Evolutionary conservation across 768 basidiomycete genomes (phyloP).

Genomic region (Omphalotus guepiniiformis): DNA sequence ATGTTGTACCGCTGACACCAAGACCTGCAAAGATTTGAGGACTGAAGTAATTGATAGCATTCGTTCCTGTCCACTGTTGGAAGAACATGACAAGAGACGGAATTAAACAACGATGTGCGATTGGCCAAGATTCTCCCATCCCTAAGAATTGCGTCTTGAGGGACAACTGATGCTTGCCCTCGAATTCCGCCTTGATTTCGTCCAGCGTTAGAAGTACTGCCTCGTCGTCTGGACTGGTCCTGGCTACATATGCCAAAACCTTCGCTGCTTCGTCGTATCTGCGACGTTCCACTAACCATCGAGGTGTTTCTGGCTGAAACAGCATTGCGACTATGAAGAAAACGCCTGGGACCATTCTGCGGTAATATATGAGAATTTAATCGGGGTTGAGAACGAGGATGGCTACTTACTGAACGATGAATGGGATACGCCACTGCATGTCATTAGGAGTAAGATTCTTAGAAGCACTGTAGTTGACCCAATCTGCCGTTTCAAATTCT

Average conservation of each 20-base stretch:
- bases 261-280: slow-evolving; percentile 36
- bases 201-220: slow-evolving; percentile 32
- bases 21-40: slow-evolving; percentile 47
- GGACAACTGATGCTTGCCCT: slow-evolving; percentile 32
- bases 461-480: slow-evolving; percentile 44
- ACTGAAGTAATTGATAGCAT: slow-evolving; percentile 53
- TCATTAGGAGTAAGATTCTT: slow-evolving; percentile 32
- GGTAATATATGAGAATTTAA: neutral
- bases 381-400: neutral
- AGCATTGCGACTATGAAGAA: slow-evolving; percentile 43
- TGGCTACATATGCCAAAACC: slow-evolving; percentile 32
- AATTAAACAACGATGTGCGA: slow-evolving; percentile 40
- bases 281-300: slow-evolving; percentile 49
- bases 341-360: slow-evolving; percentile 43
- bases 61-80: slow-evolving; percentile 49
- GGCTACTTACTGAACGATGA: slow-evolving; percentile 37
- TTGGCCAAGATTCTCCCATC: slow-evolving; percentile 41
- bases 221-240: slow-evolving; percentile 28
- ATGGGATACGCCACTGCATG: slow-evolving; percentile 50
- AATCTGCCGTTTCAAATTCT: slow-evolving; percentile 22
- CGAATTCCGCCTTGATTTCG: slow-evolving; percentile 47
- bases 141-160: slow-evolving; percentile 31
- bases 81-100: slow-evolving; percentile 45
- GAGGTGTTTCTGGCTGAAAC: slow-evolving; percentile 51
- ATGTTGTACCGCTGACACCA: slow-evolving; percentile 38